phyloP scores from a whole-genome alignment of 352 stramenopile species.

The Elongisporangium anandrum region DNA sequence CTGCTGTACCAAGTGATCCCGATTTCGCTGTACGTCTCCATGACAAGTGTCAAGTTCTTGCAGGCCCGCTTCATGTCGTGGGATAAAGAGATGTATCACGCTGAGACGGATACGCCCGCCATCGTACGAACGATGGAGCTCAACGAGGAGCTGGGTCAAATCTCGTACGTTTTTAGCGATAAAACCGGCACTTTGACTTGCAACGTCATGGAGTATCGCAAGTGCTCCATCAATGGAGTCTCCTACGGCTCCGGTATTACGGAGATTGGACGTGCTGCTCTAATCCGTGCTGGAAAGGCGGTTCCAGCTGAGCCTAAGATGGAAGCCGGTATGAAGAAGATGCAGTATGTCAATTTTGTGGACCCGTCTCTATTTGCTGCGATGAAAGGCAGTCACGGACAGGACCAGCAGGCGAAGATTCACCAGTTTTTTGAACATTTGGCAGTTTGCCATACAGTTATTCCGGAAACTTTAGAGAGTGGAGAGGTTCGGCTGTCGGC shows the following conservation, averaged over 20 bases:
- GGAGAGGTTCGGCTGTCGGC: constrained; percentile 63
- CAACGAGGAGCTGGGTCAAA: constrained; percentile 90
- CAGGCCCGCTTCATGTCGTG: constrained; percentile 86
- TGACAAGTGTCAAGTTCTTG: constrained; percentile 88
- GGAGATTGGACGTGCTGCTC: constrained; percentile 67
- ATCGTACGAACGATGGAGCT: constrained; percentile 85
- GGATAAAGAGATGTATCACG: constrained; percentile 89
- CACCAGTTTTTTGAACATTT: constrained; percentile 82
- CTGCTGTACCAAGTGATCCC: constrained; percentile 91
- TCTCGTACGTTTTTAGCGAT: constrained; percentile 88
- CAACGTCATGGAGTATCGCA: constrained; percentile 95
- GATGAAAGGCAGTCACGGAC: constrained; percentile 41
- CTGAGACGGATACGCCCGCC: constrained; percentile 87
- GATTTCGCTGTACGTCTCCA: constrained; percentile 92
- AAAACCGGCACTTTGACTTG: constrained; percentile 93
- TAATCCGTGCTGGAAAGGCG: constrained; percentile 54
- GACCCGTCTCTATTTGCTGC: constrained; percentile 59
- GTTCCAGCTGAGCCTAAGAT: constrained; percentile 60
- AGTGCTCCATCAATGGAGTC: constrained; percentile 89
- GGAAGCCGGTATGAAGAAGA: constrained; percentile 39
- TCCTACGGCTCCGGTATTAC: constrained; percentile 88
- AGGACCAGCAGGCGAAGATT: constrained; percentile 46
- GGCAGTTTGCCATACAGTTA: constrained; percentile 81
- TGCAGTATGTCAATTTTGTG: constrained; percentile 80
- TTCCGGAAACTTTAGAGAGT: constrained; percentile 61